Conservation (phyloP, 1,284 basidiomycete species). For the Ustilago shanxiensis region DNA sequence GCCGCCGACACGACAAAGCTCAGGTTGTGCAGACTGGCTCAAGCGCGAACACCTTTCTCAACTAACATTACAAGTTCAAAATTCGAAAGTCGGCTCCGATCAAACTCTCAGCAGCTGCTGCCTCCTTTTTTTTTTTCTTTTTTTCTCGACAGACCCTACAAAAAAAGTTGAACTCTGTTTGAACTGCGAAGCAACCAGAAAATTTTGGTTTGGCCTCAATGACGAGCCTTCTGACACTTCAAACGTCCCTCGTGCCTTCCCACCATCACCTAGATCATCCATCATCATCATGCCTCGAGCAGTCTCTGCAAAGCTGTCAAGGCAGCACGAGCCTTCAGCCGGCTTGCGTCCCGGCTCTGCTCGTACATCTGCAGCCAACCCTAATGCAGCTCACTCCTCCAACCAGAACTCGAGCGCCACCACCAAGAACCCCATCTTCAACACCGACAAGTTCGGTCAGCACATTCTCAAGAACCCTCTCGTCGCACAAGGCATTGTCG, state of each 20-base stretch:
- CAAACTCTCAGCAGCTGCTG: neutral
- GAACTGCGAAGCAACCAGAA: neutral
- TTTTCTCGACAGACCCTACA: too few relatives aligned
- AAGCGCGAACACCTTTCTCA: constrained; percentile 16
- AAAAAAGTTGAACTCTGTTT: too few relatives aligned
- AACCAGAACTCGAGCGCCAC: constrained; percentile 61
- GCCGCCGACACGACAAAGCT: neutral
- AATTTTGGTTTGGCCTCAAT: constrained; percentile 17
- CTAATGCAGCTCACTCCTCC: constrained; percentile 54
- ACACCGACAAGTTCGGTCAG: constrained; percentile 93
- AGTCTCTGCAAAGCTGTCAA: constrained; percentile 83
- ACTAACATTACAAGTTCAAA: constrained; percentile 1
- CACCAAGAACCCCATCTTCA: constrained; percentile 72
- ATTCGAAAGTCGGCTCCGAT: constrained; percentile 11
- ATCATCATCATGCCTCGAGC: constrained; percentile 83
- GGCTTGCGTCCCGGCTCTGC: constrained; percentile 73
- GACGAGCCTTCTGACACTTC: neutral
- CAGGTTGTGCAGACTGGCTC: constrained; percentile 17
- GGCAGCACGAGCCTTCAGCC: constrained; percentile 80
- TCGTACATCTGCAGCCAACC: constrained; percentile 69
- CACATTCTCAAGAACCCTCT: constrained; percentile 96
- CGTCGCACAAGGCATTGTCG: constrained; percentile 78
- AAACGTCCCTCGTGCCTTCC: neutral
- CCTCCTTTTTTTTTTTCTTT: too few relatives aligned
- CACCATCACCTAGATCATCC: constrained; percentile 19